phyloP scores from a whole-genome alignment of 768 basidiomycete species.

The Krasilnikovozyma curviuscula region DNA sequence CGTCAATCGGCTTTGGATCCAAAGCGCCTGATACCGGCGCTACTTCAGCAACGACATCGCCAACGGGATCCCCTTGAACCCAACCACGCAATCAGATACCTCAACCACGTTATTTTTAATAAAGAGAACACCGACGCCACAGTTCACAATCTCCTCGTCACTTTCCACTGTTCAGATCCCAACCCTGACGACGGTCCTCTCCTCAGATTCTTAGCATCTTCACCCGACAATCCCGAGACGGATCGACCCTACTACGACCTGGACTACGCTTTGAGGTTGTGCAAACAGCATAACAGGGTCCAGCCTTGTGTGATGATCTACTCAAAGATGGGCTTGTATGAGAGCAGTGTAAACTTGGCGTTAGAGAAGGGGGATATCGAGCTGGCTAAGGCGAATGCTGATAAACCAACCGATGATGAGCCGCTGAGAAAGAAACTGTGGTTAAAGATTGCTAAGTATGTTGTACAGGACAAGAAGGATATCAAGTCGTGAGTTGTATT shows the following conservation, averaged over 20 bases:
- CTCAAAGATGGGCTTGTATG: constrained; percentile 91
- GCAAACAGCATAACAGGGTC: constrained; percentile 58
- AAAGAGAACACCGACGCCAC: constrained; percentile 49
- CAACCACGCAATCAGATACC: constrained; percentile 77
- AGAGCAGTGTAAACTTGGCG: constrained; percentile 87
- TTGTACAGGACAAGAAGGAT: constrained; percentile 93
- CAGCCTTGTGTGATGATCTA: constrained; percentile 93
- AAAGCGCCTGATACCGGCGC: constrained; percentile 65
- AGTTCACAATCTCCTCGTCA: constrained; percentile 83
- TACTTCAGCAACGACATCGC: constrained; percentile 36
- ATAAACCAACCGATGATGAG: constrained; percentile 80
- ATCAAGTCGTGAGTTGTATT: constrained; percentile 67
- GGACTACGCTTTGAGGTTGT: constrained; percentile 84
- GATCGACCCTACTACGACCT: constrained; percentile 85
- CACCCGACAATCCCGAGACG: constrained; percentile 63
- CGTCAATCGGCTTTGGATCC: constrained; percentile 63
- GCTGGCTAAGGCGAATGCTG: constrained; percentile 82
- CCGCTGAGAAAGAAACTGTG: constrained; percentile 78
- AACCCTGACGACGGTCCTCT: constrained; percentile 28
- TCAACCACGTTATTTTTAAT: constrained; percentile 61
- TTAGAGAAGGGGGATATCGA: constrained; percentile 87
- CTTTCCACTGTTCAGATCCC: constrained; percentile 42
- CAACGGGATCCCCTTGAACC: background rate
- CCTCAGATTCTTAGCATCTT: constrained; percentile 54
- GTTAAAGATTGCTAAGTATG: constrained; percentile 96